Percentiles rank a stretch among this genome's conserved stretches.
Conservation (phyloP, 352 stramenopile genomes). For the Phytophthora sojae region DNA sequence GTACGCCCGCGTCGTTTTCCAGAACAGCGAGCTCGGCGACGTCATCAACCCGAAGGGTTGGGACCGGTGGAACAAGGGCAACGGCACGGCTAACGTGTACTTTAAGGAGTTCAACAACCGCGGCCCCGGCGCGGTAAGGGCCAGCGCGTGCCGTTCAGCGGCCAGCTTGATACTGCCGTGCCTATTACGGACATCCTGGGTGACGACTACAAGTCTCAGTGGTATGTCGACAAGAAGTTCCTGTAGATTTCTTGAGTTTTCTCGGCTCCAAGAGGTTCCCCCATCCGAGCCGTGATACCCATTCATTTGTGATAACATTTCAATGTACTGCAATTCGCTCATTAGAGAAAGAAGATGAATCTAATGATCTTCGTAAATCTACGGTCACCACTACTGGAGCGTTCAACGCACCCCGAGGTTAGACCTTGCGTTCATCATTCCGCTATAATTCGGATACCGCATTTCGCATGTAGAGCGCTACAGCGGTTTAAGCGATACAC, state of each 20-base stretch:
- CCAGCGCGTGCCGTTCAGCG: slow-evolving; percentile 10
- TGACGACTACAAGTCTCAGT: slow-evolving; percentile 2
- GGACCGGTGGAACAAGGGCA: slow-evolving; percentile 10
- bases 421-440: too few species aligned
- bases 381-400: too few species aligned
- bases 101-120: slow-evolving; percentile 29
- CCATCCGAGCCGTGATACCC: neutral
- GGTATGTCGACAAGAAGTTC: slow-evolving; percentile 20
- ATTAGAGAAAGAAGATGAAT: neutral
- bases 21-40: slow-evolving; percentile 20
- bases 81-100: slow-evolving; percentile 18
- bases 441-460: too few species aligned
- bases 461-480: too few species aligned
- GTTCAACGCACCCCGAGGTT: too few species aligned
- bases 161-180: slow-evolving; percentile 10
- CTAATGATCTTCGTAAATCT: neutral
- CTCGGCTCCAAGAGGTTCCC: neutral
- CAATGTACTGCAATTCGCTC: neutral
- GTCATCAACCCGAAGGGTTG: slow-evolving; percentile 13
- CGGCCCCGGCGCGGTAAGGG: neutral
- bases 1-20: slow-evolving; percentile 17
- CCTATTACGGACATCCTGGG: slow-evolving; percentile 11
- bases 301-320: neutral
- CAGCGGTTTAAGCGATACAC: too few species aligned
- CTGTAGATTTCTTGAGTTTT: neutral